Evolutionary conservation across 257 asterid genomes (phyloP).

Genomic region (Thymus quinquecostatus): DNA sequence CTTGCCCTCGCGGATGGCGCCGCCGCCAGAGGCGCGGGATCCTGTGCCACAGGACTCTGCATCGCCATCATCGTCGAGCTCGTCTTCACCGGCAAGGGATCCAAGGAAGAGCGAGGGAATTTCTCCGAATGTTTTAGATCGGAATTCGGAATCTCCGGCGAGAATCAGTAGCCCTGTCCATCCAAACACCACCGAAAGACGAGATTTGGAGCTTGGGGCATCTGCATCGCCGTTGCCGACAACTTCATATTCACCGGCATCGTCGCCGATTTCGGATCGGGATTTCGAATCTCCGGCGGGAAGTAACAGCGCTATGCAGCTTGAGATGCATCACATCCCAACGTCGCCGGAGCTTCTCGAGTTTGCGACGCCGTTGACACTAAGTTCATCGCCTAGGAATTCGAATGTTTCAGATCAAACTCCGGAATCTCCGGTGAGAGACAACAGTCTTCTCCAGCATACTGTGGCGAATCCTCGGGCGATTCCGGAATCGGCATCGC

Average conservation of each 20-base stretch:
- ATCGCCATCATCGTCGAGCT: slow-evolving; percentile 33
- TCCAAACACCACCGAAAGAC: slow-evolving; percentile 6
- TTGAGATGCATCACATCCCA: too few species aligned
- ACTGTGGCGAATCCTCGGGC: not conserved
- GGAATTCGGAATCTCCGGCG: slow-evolving; percentile 16
- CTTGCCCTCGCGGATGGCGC: slow-evolving; percentile 33
- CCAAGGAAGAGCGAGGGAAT: slow-evolving; percentile 35
- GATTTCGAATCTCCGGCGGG: too few species aligned
- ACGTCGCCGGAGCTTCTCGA: slow-evolving; percentile 18
- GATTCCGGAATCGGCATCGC: slow-evolving; percentile 35
- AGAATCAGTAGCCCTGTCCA: not conserved
- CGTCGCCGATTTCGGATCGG: slow-evolving; percentile 29
- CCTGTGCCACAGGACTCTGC: slow-evolving; percentile 25
- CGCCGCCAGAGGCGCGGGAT: slow-evolving; percentile 15
- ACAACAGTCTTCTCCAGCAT: slow-evolving; percentile 10
- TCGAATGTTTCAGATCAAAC: slow-evolving; percentile 28
- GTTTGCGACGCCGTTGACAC: not conserved
- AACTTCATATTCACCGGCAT: slow-evolving; percentile 19
- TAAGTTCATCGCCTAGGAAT: slow-evolving; percentile 28
- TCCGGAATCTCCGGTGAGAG: slow-evolving; percentile 19
- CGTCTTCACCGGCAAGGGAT: slow-evolving; percentile 33
- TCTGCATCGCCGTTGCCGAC: not conserved
- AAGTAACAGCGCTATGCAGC: too few species aligned
- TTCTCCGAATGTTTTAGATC: slow-evolving; percentile 21
- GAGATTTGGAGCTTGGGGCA: slow-evolving; percentile 22